Evolutionary conservation across 2,329 filamentous ascomycete species (phyloP).

Genomic region (Graphium sp.): DNA sequence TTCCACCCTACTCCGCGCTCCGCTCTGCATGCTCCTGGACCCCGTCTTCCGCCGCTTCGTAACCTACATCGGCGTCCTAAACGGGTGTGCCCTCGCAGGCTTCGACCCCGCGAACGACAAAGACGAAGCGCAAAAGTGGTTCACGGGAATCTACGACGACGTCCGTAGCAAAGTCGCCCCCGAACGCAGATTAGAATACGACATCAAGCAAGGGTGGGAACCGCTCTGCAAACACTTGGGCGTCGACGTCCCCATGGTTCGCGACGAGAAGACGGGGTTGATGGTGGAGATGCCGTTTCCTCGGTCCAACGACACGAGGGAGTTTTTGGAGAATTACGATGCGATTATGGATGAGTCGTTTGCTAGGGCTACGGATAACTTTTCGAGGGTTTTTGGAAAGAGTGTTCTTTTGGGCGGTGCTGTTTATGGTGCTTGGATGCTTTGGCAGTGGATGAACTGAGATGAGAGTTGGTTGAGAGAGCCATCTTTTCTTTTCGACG

Average conservation of each 20-base stretch:
- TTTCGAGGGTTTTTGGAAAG: too few relatives aligned
- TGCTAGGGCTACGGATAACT: too few relatives aligned
- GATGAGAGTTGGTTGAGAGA: too few relatives aligned
- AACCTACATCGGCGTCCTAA: conserved; percentile 10
- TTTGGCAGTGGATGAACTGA: too few relatives aligned
- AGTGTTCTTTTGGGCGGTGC: too few relatives aligned
- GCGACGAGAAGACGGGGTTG: too few relatives aligned
- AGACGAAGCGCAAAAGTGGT: conserved; percentile 17
- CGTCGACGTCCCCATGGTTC: conserved; percentile 16
- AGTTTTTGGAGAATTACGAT: too few relatives aligned
- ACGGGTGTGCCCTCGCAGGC: conserved; percentile 10
- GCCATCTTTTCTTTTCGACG: too few relatives aligned
- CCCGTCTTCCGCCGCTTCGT: conserved; percentile 13
- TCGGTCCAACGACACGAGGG: conserved; percentile 9
- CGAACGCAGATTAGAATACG: conserved; percentile 18
- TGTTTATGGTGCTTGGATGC: too few relatives aligned
- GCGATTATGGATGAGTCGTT: too few relatives aligned
- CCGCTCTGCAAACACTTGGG: conserved; percentile 21
- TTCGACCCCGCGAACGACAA: conserved; percentile 12
- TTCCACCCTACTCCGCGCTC: conserved; percentile 3
- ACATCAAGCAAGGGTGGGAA: conserved; percentile 20
- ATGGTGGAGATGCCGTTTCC: conserved; percentile 8
- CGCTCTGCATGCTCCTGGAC: conserved; percentile 12
- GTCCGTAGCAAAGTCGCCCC: conserved; percentile 15
- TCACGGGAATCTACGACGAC: conserved; percentile 17